Evolutionary conservation across 306 rosid genomes (phyloP).

Genomic region (Vicia faba): DNA sequence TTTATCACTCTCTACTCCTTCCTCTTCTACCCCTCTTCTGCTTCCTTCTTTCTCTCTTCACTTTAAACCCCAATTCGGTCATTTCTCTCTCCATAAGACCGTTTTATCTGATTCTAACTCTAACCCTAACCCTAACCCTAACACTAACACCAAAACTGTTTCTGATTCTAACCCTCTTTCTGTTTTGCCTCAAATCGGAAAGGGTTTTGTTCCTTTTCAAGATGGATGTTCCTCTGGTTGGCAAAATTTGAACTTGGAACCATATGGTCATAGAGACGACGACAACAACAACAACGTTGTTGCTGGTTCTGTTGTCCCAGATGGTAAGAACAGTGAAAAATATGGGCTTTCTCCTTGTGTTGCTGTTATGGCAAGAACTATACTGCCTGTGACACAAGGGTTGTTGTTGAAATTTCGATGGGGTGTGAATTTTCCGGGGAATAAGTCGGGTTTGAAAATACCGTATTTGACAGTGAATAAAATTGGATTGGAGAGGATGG

Average conservation of each 20-base stretch:
- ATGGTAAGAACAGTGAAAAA: slow-evolving; percentile 45
- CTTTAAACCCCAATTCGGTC: slow-evolving; percentile 5
- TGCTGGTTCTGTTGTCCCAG: slow-evolving; percentile 20
- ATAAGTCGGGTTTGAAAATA: slow-evolving; percentile 45
- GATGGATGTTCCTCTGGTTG: slow-evolving; percentile 52
- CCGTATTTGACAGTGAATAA: slow-evolving; percentile 68
- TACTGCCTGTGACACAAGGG: slow-evolving; percentile 58
- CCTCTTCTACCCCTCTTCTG: slow-evolving; percentile 37
- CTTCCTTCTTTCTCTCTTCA: slow-evolving; percentile 41
- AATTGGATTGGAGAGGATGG: slow-evolving; percentile 68
- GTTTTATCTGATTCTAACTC: slow-evolving; percentile 44
- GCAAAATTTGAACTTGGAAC: slow-evolving; percentile 78
- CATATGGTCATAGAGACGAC: slow-evolving; percentile 37
- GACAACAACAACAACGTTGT: not conserved
- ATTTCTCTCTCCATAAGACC: slow-evolving; percentile 50
- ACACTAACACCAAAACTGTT: slow-evolving; percentile 2
- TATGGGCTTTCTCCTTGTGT: slow-evolving; percentile 49
- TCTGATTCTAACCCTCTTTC: slow-evolving; percentile 28
- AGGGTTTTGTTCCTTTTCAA: slow-evolving; percentile 38
- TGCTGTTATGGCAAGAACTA: slow-evolving; percentile 66
- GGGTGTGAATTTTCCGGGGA: slow-evolving; percentile 62
- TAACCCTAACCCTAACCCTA: not conserved
- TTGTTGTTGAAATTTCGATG: slow-evolving; percentile 58
- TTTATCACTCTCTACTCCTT: slow-evolving; percentile 48
- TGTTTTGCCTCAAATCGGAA: slow-evolving; percentile 38